A percentile compares a stretch with the other conserved stretches of the same genome.
These are phyloP conservation scores for Ogataea ramenticola DNA, from an alignment of 805 yeast species.

Conservation along the genomic window DNA sequence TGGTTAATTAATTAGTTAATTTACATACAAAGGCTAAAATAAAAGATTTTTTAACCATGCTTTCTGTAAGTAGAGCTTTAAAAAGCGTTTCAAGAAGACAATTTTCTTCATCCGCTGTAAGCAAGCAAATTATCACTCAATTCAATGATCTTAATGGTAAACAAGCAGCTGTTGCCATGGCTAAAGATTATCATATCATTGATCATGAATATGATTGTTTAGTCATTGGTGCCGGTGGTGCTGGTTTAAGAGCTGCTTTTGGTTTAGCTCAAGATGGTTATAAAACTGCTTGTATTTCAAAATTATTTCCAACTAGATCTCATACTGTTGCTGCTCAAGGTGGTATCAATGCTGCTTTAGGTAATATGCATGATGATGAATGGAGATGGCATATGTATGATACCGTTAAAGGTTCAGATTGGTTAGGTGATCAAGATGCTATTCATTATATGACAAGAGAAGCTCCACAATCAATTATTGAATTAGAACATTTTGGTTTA, in stretches of 20 bases:
- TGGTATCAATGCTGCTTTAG: slow-evolving; percentile 98
- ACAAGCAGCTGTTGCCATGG: slow-evolving; percentile 45
- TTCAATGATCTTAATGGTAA: slow-evolving; percentile 39
- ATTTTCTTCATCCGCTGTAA: slow-evolving; percentile 21
- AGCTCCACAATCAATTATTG: slow-evolving; percentile 93
- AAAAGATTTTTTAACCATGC: slow-evolving; percentile 8
- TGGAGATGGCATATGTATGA: slow-evolving; percentile 99
- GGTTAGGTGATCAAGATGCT: slow-evolving; percentile 99
- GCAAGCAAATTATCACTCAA: slow-evolving; percentile 27
- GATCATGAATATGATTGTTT: slow-evolving; percentile 98
- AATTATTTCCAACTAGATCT: slow-evolving; percentile 95
- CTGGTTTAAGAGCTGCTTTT: slow-evolving; percentile 97
- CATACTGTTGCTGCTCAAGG: slow-evolving; percentile 99
- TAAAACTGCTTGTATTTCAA: slow-evolving; percentile 96
- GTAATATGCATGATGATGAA: slow-evolving; percentile 96
- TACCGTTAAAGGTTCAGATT: slow-evolving; percentile 97
- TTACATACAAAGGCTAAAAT: too few species aligned
- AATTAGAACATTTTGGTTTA: slow-evolving; percentile 96
- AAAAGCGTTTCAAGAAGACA: slow-evolving; percentile 17
- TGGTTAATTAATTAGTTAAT: too few species aligned
- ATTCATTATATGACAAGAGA: slow-evolving; percentile 98
- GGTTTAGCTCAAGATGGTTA: slow-evolving; percentile 96
- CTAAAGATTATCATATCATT: slow-evolving; percentile 78
- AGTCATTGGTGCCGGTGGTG: slow-evolving; percentile 99
- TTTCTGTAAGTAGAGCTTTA: slow-evolving; percentile 17